phyloP scores from a whole-genome alignment of 371 early-diverging fungal species.

The Amoeboaphelidium protococcarum region DNA sequence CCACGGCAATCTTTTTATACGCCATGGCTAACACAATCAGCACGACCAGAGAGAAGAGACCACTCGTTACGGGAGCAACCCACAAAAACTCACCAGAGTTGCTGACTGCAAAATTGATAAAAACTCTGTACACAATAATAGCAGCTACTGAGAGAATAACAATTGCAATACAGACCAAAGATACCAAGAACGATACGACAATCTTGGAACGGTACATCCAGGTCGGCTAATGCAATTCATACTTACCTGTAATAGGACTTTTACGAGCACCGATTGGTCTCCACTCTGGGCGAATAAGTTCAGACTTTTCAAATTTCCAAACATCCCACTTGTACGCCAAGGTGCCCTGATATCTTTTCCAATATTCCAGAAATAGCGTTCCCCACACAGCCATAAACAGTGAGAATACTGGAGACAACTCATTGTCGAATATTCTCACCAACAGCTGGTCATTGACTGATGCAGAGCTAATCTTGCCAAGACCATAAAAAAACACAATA shows the following conservation, averaged over 20 bases:
- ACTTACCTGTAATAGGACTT: conserved; percentile 20
- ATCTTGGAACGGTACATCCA: conserved; percentile 7
- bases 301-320: conserved; percentile 15
- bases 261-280: conserved; percentile 10
- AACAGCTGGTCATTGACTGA: neutral
- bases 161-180: neutral
- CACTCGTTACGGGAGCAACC: conserved; percentile 1
- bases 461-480: conserved; percentile 4
- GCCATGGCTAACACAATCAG: conserved; percentile 1
- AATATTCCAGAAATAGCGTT: conserved; percentile 25
- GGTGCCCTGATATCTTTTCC: conserved; percentile 22
- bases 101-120: conserved; percentile 4
- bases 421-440: neutral
- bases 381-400: conserved; percentile 6
- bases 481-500: conserved; percentile 17
- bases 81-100: conserved; percentile 11
- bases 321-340: conserved; percentile 26
- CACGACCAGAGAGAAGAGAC: neutral
- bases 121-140: neutral
- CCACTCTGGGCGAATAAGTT: conserved; percentile 22
- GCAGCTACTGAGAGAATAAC: neutral
- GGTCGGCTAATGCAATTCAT: conserved; percentile 16
- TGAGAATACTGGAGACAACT: neutral
- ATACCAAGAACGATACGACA: conserved; percentile 8
- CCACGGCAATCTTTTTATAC: neutral